A percentile compares a stretch with the other conserved stretches of the same genome.
These are phyloP conservation scores for Linum lewisii DNA, from an alignment of 345 rosid species.

Conservation along the genomic window DNA sequence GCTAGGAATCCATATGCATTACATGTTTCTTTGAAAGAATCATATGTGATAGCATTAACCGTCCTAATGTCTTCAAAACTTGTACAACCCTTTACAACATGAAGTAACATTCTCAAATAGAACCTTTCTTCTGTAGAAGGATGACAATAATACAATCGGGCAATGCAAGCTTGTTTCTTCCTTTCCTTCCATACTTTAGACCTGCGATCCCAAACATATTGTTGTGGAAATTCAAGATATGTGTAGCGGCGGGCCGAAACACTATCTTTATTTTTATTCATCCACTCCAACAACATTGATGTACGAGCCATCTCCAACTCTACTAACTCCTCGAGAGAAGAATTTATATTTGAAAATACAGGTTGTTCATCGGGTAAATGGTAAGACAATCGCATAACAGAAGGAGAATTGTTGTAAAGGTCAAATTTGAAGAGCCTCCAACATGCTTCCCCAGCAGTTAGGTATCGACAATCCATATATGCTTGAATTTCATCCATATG, in stretches of 20 bases:
- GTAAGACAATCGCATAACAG: background rate
- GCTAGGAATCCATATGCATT: constrained; percentile 4
- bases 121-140: background rate
- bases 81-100: background rate
- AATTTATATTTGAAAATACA: background rate
- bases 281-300: constrained; percentile 4
- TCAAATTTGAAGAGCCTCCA: constrained; percentile 14
- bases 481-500: constrained; percentile 2
- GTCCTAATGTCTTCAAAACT: constrained; percentile 7
- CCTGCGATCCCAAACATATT: constrained; percentile 5
- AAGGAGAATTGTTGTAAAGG: background rate
- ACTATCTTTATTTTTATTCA: too few relatives aligned
- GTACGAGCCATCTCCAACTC: background rate
- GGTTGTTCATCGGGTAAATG: background rate
- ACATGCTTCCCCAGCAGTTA: background rate
- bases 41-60: background rate
- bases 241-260: too few relatives aligned
- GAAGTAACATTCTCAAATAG: constrained; percentile 5
- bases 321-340: background rate
- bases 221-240: too few relatives aligned
- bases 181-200: too few relatives aligned
- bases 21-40: constrained; percentile 7
- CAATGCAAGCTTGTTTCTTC: too few relatives aligned
- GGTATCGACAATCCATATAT: constrained; percentile 10
- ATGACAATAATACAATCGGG: constrained; percentile 2